Evolutionary conservation across 371 early-diverging fungal genomes (phyloP), one percentile per base, ranked within the genome.

Genomic region (Mucor lusitanicus): DNA sequence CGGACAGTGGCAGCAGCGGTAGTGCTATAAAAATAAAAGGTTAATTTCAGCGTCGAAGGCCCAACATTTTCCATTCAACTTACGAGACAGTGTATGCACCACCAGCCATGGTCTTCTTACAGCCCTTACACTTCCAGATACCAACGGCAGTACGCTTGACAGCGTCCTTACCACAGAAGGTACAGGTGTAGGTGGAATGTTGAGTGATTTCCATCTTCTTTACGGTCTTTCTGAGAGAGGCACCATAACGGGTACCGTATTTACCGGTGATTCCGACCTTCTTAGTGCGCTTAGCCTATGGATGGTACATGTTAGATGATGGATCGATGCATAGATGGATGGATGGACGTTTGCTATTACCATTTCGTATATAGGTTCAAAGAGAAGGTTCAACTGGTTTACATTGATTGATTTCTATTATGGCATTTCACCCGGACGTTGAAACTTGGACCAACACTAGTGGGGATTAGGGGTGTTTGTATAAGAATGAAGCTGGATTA

Each of bases 171-270:
- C 99, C 99, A 91, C 99, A 99, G 95, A 98, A 97, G 70, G 96
- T 90, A 90, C 99, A 99, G 71, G 95, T 95, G 93, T 99, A 99
- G 85, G 92, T 98, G 81, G 94, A 90, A 89, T 99, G 99, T 90
- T 99, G 99, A 80, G 99, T 95, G 85, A 98, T 96, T 92, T 99
- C 99, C 91, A 98, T 97, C 90, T 97, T 97, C 95, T 99, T 99
- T 74, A 99, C 94, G 90, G 95, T 95, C 92, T 99, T 99, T 90
- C 99, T 93, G 76, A 99, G 92, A 69, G 99, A 99, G 73, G 99
- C 96, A 92, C 99, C 99, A 90, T 99, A 99, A 90, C 99, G 97
- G 81, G 97, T 94, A 86, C 99, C 99, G 92, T 99, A 99, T 89
- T 99, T 99, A 82, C 99, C 99, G 87, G 92, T 91, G 84, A 99